Evolutionary conservation across 1,139 yeast genomes (phyloP).

Genomic region (Wickerhamomyces sp.): DNA sequence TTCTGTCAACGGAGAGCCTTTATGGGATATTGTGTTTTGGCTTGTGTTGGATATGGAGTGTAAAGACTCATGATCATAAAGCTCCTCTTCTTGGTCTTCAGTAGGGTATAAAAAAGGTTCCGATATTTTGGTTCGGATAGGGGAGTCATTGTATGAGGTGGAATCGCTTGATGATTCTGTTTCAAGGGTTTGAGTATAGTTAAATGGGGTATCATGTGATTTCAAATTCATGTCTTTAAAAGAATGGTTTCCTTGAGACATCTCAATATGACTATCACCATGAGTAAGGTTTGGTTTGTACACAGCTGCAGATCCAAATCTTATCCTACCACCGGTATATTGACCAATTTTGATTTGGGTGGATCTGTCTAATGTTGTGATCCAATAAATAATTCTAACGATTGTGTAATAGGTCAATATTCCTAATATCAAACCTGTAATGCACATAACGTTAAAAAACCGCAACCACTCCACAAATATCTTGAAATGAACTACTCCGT

Average conservation of each 20-base stretch:
- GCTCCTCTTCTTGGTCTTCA: conserved; percentile 1
- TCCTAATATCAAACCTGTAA: conserved; percentile 18
- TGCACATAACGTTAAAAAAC: conserved; percentile 18
- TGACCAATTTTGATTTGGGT: background rate
- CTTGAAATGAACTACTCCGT: conserved; percentile 12
- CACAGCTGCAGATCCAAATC: background rate
- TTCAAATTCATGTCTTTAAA: background rate
- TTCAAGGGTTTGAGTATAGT: background rate
- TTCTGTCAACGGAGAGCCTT: too few relatives aligned
- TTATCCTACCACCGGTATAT: background rate
- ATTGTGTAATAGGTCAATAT: conserved; percentile 15
- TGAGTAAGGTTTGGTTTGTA: background rate
- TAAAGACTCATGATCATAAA: conserved; percentile 3
- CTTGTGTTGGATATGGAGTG: conserved; percentile 7
- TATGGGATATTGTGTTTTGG: background rate
- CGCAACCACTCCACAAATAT: conserved; percentile 18
- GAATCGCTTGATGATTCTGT: background rate
- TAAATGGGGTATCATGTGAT: background rate
- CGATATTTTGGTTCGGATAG: background rate
- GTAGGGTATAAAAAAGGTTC: background rate
- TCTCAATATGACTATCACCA: background rate
- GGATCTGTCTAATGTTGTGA: conserved; percentile 14
- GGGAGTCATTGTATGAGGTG: background rate
- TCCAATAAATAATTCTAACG: conserved; percentile 16
- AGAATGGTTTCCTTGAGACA: background rate